Evolutionary conservation across 768 basidiomycete genomes (phyloP), one percentile per base, ranked within the genome.

Genomic region (Hebeloma cylindrosporum): DNA sequence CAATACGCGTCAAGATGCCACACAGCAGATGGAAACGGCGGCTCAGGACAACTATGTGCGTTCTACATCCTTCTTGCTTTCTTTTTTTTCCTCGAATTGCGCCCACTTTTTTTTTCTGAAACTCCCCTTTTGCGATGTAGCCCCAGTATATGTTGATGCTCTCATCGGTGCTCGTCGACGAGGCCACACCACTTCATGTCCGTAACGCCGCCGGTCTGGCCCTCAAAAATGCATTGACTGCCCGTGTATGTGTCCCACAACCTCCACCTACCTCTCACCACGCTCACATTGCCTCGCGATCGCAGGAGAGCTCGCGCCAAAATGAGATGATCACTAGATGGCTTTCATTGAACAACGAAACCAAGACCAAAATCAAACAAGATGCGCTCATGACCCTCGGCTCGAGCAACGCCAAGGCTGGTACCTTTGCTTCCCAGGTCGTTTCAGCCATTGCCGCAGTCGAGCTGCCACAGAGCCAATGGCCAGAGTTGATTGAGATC

Each of bases 191-290:
- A 10, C 59, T 83, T 25, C 84, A 92, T 63, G 80, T 94, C 40
- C 78, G 96, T 54, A 95, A 90, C 61, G 93, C 95, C n/a, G 94
- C 96, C 17, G 93, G 92, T 63, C 76, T 99, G 40, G 94, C 95
- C 14, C 74, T 99, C 67, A 99, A 98, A 80, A 99, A 99, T 67
- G 80, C 93, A 48, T 69, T 99, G 47, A 80, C 85, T 25, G 92
- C 94, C 49, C 76, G 91, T 59, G 95, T 97, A 72, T 67, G 90
- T 71, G 58, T 47, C 41, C 43, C 37, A 40, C 40, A 52, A 57
- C 53, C 49, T 57, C 52, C 8, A 16, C 43, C 35, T 43, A 28
- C 25, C 28, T 55, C 43, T 44, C 58, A 31, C 26, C 50, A 40
- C 35, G 34, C 42, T 34, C 56, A 60, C 48, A 59, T 48, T 48